Percentiles rank a stretch among this genome's conserved stretches.
phyloP scores from a whole-genome alignment of 345 rosid species.

The Adansonia digitata region DNA sequence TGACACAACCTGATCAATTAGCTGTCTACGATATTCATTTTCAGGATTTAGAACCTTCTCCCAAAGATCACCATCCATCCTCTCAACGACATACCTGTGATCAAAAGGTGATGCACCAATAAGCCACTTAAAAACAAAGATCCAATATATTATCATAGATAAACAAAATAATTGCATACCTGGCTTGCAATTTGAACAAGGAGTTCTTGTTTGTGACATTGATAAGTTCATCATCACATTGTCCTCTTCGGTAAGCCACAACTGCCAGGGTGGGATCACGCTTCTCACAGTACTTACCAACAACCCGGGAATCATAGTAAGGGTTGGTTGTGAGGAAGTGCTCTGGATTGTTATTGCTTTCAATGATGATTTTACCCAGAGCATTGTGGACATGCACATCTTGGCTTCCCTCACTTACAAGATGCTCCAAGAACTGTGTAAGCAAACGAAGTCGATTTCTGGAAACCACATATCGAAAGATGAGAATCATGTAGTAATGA shows the following conservation, averaged over 20 bases:
- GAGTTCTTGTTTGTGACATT: constrained; percentile 97
- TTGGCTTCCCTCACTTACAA: constrained; percentile 99
- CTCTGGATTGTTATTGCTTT: constrained; percentile 98
- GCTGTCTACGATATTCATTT: constrained; percentile 83
- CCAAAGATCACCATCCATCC: constrained; percentile 98
- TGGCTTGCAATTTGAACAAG: constrained; percentile 93
- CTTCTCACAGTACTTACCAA: constrained; percentile 98
- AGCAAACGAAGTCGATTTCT: constrained; percentile 99
- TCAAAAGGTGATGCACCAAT: constrained; percentile 19
- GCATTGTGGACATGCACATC: constrained; percentile 99
- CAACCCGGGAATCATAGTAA: constrained; percentile 96
- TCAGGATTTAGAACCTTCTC: constrained; percentile 88
- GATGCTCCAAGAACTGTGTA: constrained; percentile 99
- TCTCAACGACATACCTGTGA: constrained; percentile 91
- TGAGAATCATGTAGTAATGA: constrained; percentile 20
- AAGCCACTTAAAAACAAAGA: constrained; percentile 19
- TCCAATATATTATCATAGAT: constrained; percentile 2
- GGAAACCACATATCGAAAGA: constrained; percentile 21
- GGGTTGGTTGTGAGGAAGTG: constrained; percentile 97
- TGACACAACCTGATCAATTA: constrained; percentile 96
- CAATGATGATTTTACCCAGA: constrained; percentile 97
- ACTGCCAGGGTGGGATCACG: constrained; percentile 99
- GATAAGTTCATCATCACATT: constrained; percentile 95
- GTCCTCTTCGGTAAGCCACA: constrained; percentile 95
- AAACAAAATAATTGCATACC: constrained; percentile 43